These are phyloP conservation scores for Mallotus nudiflorus DNA, from an alignment of 345 rosid genomes.

Conservation along the genomic window DNA sequence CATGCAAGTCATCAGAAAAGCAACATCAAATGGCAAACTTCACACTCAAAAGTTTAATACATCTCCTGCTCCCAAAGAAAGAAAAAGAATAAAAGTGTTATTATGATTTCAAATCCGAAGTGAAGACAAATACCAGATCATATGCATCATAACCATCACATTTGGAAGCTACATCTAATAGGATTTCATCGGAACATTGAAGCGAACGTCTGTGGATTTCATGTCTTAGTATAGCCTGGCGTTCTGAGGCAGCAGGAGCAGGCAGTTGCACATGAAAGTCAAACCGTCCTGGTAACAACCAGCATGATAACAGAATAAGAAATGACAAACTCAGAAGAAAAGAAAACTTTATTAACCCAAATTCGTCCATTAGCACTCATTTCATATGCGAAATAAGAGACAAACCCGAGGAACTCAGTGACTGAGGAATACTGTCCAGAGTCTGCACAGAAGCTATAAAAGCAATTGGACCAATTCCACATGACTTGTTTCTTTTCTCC, in stretches of 20 bases:
- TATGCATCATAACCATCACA: conserved; percentile 99
- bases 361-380: background rate
- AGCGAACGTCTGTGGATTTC: conserved; percentile 79
- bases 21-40: background rate
- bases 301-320: conserved; percentile 13
- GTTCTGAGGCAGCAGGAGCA: conserved; percentile 91
- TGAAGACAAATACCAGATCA: conserved; percentile 66
- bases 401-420: conserved; percentile 84
- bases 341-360: background rate
- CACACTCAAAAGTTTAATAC: background rate
- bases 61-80: background rate
- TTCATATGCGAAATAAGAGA: background rate
- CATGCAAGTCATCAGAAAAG: no score
- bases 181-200: conserved; percentile 64
- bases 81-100: background rate
- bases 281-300: conserved; percentile 66
- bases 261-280: conserved; percentile 96
- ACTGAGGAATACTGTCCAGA: conserved; percentile 66
- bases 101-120: background rate
- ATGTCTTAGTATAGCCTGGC: conserved; percentile 87
- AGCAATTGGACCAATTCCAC: conserved; percentile 95
- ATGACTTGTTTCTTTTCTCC: conserved; percentile 74
- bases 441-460: conserved; percentile 75
- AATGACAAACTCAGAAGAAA: conserved; percentile 8
- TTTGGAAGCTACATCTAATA: conserved; percentile 79